Evolutionary conservation across 2,329 filamentous ascomycete genomes (phyloP), one percentile per base, ranked within the genome.

Genomic region (Periconia macrospinosa): DNA sequence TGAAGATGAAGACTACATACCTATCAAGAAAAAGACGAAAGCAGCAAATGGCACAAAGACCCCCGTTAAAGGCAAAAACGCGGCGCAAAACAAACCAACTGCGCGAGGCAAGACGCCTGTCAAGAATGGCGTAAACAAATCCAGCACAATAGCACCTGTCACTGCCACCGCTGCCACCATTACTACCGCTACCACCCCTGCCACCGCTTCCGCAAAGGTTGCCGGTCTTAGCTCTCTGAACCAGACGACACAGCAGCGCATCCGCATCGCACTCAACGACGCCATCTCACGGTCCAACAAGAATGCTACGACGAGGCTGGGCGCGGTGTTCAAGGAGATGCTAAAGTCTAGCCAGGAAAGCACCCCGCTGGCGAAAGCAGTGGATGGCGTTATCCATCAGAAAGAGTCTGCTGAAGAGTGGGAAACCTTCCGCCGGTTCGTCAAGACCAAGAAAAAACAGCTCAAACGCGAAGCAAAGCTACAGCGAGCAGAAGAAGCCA

Each of bases 1-100:
- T 33, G 76, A 75, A 45, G 79, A 81, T 53, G 74, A 75, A 30
- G 79, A 81, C 59, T 80, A 76, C 55, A 69, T 68, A 43, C 75
- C 75, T 18, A 70, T 61, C 20, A 73, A 75, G 65, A 69, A 71
- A 54, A 71, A 68, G 53, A 58, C 50, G 42, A 63, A 60, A 44
- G 56, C 54, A 27, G 60, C 61, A 50, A 67, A 61, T 50, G 56
- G 49, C 23, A 51, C 55, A 18, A 75, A 74, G 59, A 66, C 67
- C 18, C 65, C 65, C 2, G 57, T 71, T 71, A 68, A 72, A 71
- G 66, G 66, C 60, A 69, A 67, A 53, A 56, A 58, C 54, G 67
- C 69, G 13, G 66, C 60, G 50, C 64, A 67, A 52, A 67, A 55
- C 57, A 76, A 72, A 63, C 73, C 64, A 11, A 54, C 66, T 17